Evolutionary conservation across 805 yeast species (phyloP).

Genomic region (Wickerhamiella galacta): DNA sequence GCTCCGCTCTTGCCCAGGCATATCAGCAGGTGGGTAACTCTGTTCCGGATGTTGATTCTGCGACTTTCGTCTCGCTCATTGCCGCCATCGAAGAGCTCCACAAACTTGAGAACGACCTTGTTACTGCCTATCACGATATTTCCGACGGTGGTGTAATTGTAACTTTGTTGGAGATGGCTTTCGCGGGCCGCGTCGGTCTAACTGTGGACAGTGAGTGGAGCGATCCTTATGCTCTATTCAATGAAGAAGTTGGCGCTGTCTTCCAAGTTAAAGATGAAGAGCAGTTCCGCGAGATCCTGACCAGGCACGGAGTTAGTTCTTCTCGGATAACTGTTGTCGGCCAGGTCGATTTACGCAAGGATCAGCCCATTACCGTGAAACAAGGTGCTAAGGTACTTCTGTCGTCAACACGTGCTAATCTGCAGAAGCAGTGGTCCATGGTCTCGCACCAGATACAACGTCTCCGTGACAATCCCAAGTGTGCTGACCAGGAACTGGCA

Average conservation of each 20-base stretch:
- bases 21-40: constrained; percentile 71
- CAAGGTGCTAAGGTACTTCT: constrained; percentile 30
- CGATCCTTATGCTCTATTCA: constrained; percentile 47
- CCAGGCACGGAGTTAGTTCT: constrained; percentile 39
- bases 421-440: constrained; percentile 72
- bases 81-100: constrained; percentile 59
- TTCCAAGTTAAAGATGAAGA: constrained; percentile 63
- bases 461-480: constrained; percentile 82
- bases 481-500: constrained; percentile 74
- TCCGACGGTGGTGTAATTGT: constrained; percentile 92
- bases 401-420: constrained; percentile 40
- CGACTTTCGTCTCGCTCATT: constrained; percentile 51
- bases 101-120: constrained; percentile 33
- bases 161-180: constrained; percentile 86
- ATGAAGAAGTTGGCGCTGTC: constrained; percentile 91
- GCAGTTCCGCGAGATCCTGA: constrained; percentile 38
- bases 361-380: constrained; percentile 33
- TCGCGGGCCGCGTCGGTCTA: constrained; percentile 83
- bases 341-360: constrained; percentile 31
- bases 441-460: constrained; percentile 84
- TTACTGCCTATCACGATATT: constrained; percentile 84
- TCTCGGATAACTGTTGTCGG: constrained; percentile 49
- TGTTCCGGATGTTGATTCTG: constrained; percentile 63
- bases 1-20: constrained; percentile 89
- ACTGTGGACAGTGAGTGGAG: constrained; percentile 31